These are phyloP conservation scores for Physaria fendleri DNA, from an alignment of 345 rosid species.

Conservation along the genomic window DNA sequence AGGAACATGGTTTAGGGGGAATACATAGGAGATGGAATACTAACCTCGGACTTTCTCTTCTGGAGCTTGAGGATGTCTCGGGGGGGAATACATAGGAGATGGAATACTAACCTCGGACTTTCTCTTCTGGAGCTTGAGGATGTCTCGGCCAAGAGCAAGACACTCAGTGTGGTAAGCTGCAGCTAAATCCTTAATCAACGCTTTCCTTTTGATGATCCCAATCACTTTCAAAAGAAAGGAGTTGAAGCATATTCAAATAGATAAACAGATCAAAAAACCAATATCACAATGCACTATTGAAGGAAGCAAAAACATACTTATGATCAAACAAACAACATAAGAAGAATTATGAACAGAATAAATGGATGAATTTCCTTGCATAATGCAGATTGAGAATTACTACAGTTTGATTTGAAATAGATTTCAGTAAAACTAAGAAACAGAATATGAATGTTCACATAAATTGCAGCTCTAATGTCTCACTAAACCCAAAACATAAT, in stretches of 20 bases:
- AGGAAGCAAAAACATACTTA: background rate
- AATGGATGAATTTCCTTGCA: background rate
- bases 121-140: conserved; percentile 72
- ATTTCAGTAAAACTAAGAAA: background rate
- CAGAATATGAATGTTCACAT: background rate
- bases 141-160: conserved; percentile 73
- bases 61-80: too few relatives aligned
- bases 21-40: background rate
- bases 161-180: conserved; percentile 81
- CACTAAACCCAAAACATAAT: background rate
- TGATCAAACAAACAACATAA: background rate
- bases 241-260: background rate
- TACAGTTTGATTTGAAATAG: too few relatives aligned
- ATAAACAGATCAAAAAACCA: background rate
- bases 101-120: conserved; percentile 55
- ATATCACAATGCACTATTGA: background rate
- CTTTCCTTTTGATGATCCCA: conserved; percentile 92
- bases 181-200: conserved; percentile 84
- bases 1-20: background rate
- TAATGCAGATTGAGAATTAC: background rate
- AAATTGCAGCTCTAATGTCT: background rate
- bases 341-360: background rate
- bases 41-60: conserved; percentile 68
- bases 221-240: conserved; percentile 47
- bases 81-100: background rate